Conservation (phyloP, 495 filamentous ascomycete genomes). For the Aspergillus olivimuriae region DNA sequence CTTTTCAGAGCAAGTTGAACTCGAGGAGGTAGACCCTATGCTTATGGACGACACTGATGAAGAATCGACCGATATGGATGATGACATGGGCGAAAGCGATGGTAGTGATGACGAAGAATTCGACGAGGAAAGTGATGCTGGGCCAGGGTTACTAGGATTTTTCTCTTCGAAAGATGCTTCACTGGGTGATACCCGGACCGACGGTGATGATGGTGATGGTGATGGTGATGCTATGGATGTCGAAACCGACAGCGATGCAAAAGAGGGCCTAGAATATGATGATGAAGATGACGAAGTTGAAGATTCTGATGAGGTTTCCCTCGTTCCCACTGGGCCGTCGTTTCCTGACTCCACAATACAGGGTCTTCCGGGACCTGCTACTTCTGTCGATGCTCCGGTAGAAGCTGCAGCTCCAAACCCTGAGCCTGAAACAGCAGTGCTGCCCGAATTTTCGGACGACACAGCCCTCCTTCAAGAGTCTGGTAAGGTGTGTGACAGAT, state of each 20-base stretch:
- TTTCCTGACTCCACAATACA: slow-evolving; percentile 3
- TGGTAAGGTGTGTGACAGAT: slow-evolving; percentile 6
- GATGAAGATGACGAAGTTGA: slow-evolving; percentile 23
- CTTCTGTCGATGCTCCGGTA: slow-evolving; percentile 7
- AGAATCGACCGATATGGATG: slow-evolving; percentile 77
- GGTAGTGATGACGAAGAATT: slow-evolving; percentile 48
- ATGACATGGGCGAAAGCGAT: slow-evolving; percentile 68
- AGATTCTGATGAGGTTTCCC: slow-evolving; percentile 41
- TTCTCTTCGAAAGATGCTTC: slow-evolving; percentile 43
- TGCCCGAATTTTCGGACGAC: neutral
- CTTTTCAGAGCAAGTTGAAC: slow-evolving; percentile 26
- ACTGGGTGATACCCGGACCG: slow-evolving; percentile 19
- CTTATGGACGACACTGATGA: slow-evolving; percentile 72
- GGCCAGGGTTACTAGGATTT: slow-evolving; percentile 61
- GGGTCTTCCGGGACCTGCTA: slow-evolving; percentile 11
- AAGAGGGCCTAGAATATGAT: slow-evolving; percentile 16
- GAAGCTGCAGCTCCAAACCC: slow-evolving; percentile 10
- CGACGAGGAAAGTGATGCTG: slow-evolving; percentile 44
- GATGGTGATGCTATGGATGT: slow-evolving; percentile 19
- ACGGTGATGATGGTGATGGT: slow-evolving; percentile 28
- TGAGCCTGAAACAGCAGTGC: neutral
- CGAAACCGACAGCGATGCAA: slow-evolving; percentile 15
- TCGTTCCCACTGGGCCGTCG: slow-evolving; percentile 36
- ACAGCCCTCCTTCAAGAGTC: neutral
- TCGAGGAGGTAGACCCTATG: slow-evolving; percentile 62